Conservation (phyloP, 2,329 filamentous ascomycete species). For the Bipolaris zeicola region DNA sequence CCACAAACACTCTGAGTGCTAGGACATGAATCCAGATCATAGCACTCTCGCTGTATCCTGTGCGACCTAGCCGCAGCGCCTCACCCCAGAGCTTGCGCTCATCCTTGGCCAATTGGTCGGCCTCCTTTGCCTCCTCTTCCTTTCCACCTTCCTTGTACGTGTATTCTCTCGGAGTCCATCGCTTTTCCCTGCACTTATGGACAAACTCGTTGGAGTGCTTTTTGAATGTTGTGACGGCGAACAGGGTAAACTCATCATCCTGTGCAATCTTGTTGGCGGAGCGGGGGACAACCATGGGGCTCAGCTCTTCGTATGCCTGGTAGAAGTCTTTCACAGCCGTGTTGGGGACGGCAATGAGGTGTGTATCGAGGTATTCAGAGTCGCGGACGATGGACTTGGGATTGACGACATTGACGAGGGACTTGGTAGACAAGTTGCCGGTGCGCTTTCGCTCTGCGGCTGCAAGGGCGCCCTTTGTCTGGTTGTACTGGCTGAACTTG, state of each 20-base stretch:
- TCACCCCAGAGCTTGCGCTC: slow-evolving; percentile 94
- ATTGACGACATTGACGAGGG: slow-evolving; percentile 85
- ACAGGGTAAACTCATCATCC: slow-evolving; percentile 89
- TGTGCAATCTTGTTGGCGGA: slow-evolving; percentile 79
- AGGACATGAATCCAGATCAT: slow-evolving; percentile 96
- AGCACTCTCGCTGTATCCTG: slow-evolving; percentile 93
- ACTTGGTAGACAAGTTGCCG: slow-evolving; percentile 93
- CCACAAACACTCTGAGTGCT: slow-evolving; percentile 90
- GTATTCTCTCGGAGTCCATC: slow-evolving; percentile 94
- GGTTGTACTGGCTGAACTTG: slow-evolving; percentile 94
- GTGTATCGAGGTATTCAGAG: slow-evolving; percentile 96
- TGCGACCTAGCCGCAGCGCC: slow-evolving; percentile 81
- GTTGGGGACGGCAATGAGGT: slow-evolving; percentile 86
- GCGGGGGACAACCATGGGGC: slow-evolving; percentile 91
- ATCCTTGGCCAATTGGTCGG: slow-evolving; percentile 79
- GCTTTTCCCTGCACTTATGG: slow-evolving; percentile 87
- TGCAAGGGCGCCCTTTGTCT: slow-evolving; percentile 82
- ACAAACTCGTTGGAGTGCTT: slow-evolving; percentile 87
- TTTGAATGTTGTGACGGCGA: slow-evolving; percentile 90
- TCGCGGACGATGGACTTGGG: slow-evolving; percentile 76
- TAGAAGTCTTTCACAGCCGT: slow-evolving; percentile 85
- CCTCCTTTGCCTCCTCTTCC: slow-evolving; percentile 86
- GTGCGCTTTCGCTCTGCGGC: slow-evolving; percentile 86
- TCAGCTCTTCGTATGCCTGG: slow-evolving; percentile 83
- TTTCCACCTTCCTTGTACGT: slow-evolving; percentile 88